Conservation (phyloP, 352 stramenopile genomes). For the Phytophthora rubi region DNA sequence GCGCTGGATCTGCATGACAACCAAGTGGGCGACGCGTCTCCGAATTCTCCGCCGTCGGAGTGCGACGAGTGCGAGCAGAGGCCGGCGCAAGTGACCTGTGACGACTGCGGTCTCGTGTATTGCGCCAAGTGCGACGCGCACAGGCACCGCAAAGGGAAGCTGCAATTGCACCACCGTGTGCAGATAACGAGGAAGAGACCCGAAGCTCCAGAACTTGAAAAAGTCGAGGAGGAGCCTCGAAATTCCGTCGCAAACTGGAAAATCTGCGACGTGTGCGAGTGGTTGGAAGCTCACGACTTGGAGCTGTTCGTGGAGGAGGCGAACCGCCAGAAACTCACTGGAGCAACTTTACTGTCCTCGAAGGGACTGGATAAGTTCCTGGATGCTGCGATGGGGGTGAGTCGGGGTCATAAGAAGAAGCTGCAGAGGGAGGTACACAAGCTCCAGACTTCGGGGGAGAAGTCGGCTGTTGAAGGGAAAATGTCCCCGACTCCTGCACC, state of each 20-base stretch:
- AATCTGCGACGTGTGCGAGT: conserved; percentile 54
- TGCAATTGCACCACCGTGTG: conserved; percentile 68
- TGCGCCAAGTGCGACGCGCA: conserved; percentile 68
- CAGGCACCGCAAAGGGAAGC: conserved; percentile 84
- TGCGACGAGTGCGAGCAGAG: conserved; percentile 83
- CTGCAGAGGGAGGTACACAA: conserved; percentile 80
- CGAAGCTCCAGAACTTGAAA: conserved; percentile 12
- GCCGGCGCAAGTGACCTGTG: conserved; percentile 53
- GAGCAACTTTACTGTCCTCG: conserved; percentile 49
- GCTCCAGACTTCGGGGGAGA: conserved; percentile 38
- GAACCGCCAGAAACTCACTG: conserved; percentile 50
- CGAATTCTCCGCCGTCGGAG: conserved; percentile 8
- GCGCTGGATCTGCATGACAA: conserved; percentile 30
- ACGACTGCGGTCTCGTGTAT: conserved; percentile 81
- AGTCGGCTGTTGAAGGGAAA: conserved; percentile 6
- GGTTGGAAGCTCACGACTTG: conserved; percentile 68
- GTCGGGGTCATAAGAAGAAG: conserved; percentile 81
- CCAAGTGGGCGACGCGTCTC: conserved; percentile 8
- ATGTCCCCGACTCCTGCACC: conserved; percentile 6
- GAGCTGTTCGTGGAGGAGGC: conserved; percentile 61
- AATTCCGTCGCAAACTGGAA: conserved; percentile 37
- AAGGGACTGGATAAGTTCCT: conserved; percentile 58
- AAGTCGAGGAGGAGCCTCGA: conserved; percentile 7
- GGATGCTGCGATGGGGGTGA: conserved; percentile 54
- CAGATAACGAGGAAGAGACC: conserved; percentile 15